Evolutionary conservation across 2,329 filamentous ascomycete genomes (phyloP).

Genomic region (Alternaria sp.): DNA sequence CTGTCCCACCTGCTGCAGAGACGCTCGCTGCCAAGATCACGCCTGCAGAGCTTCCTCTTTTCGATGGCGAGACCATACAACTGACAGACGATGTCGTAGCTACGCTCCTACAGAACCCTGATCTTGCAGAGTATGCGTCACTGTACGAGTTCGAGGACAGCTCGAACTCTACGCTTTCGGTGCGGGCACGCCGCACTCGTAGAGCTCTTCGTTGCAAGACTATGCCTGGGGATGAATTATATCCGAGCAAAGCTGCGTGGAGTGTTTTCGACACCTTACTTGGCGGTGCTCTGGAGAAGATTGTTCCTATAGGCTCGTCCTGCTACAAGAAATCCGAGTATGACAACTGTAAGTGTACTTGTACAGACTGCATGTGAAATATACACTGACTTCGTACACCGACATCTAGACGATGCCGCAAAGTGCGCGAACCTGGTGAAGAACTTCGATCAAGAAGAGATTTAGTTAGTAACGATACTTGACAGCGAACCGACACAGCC

Average conservation of each 20-base stretch:
- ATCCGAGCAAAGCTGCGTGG: conserved; percentile 33
- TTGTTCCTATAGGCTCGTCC: conserved; percentile 38
- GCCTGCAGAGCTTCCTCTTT: conserved; percentile 32
- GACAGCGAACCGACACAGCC: not conserved
- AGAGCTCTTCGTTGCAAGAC: conserved; percentile 37
- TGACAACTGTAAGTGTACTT: conserved; percentile 26
- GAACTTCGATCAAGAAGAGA: conserved; percentile 27
- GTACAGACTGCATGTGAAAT: no score
- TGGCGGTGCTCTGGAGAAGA: conserved; percentile 36
- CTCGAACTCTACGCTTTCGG: conserved; percentile 18
- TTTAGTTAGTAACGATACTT: conserved; percentile 29
- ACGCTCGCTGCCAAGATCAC: conserved; percentile 29
- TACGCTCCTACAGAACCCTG: conserved; percentile 25
- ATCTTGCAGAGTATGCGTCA: conserved; percentile 31
- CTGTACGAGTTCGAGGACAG: conserved; percentile 50
- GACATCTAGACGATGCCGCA: conserved; percentile 23
- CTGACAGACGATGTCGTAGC: conserved; percentile 38
- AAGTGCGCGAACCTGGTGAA: conserved; percentile 34
- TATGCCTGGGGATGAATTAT: conserved; percentile 38
- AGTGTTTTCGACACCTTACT: conserved; percentile 32
- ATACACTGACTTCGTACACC: no score
- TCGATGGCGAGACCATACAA: conserved; percentile 33
- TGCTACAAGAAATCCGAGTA: conserved; percentile 42
- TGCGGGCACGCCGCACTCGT: conserved; percentile 19
- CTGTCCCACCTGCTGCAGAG: conserved; percentile 37